Evolutionary conservation across 2,329 filamentous ascomycete genomes (phyloP), one percentile per base, ranked within the genome.

Genomic region (Monascus ruber): DNA sequence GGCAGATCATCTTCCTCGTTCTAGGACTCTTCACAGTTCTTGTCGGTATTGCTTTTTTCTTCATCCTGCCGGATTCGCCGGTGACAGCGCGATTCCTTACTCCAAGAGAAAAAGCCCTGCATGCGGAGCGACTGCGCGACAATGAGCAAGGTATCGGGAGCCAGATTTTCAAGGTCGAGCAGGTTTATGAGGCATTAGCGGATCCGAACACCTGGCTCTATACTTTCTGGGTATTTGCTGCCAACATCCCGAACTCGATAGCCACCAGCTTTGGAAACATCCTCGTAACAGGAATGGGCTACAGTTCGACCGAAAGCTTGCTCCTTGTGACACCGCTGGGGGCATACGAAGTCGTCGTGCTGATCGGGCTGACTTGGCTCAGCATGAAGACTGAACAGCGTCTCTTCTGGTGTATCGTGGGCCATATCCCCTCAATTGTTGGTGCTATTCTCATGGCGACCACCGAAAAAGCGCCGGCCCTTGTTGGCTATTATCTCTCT

Each of bases 401-500:
- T 10, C 45, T 62, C 1, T 53, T 57, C 25, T 59, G 55, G 42
- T 63, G 56, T 35, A 60, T 65, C 27, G 43, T 54, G 1, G 59
- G 56, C 1, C 58, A 60, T 26, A 55, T 64, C 6, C 56, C 58
- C 6, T 55, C 57, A 2, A 55, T 65, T 38, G 47, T 62, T 5
- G 59, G 59, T 4, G 60, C 59, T 1, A 56, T 63, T 32, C 44
- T 65, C 3, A 64, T 64, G 60, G 59, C 60, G 1, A 60, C 60
- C 3, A 62, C 61, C 0, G 46, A 59, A n/a, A 59, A 57, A 31
- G 51, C 55, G 0, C 53, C 59, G 2, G 60, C 52, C 8, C 48
- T 64, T 2, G 46, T 63, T 4, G 61, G 60, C n/a, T 62, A 60
- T 37, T 64, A 64, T 35, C 52, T 62, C n/a, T 52, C 50, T 3